Evolutionary conservation across 495 filamentous ascomycete species (phyloP), one percentile per base, ranked within the genome.

Genomic region (Clavariopsis aquatica): DNA sequence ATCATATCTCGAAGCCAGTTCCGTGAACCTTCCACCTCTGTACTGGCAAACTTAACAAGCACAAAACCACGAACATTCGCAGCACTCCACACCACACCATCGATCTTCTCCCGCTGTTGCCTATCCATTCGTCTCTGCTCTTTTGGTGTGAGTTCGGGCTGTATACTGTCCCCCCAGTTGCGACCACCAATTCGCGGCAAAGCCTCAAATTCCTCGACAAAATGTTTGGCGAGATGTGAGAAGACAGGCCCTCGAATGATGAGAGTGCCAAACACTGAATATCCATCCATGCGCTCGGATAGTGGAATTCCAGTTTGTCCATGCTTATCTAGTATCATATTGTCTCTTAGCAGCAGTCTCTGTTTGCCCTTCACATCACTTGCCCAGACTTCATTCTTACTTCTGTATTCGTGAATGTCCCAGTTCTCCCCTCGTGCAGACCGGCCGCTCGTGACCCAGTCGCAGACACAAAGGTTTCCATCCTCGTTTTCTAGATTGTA

Each of bases 361-460:
- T 74, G 79, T 64, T 79, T 78, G 7, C 69, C 31, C 60, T 71
- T 78, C 26, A 10, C 12, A 22, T 23, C 26, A 13, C 57, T 49
- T 57, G 36, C 74, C 88, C 89, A 96, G 8, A 98, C 81, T 74
- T 98, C 94, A 72, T 96, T 98, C 69, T 88, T 80, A 6, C 90
- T 90, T 58, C 79, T 81, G 85, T 95, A 98, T 36, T 80, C 76
- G 19, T 78, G 75, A 57, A 95, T 85, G 69, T 86, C 87, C 94
- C 94, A 98, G 60, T 88, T 82, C 79, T 98, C 94, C n/a, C 91
- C 92, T 27, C 89, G 82, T 5, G 94, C 92, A 10, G 78, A 82
- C n/a, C 94, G 83, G 4, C 94, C 93, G 66, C 92, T 87, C 22
- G 85, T 90, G 7, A 96, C 90, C 94, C 94, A 98, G 73, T 98